Evolutionary conservation across 495 filamentous ascomycete species (phyloP).

Genomic region (Podospora anserina): DNA sequence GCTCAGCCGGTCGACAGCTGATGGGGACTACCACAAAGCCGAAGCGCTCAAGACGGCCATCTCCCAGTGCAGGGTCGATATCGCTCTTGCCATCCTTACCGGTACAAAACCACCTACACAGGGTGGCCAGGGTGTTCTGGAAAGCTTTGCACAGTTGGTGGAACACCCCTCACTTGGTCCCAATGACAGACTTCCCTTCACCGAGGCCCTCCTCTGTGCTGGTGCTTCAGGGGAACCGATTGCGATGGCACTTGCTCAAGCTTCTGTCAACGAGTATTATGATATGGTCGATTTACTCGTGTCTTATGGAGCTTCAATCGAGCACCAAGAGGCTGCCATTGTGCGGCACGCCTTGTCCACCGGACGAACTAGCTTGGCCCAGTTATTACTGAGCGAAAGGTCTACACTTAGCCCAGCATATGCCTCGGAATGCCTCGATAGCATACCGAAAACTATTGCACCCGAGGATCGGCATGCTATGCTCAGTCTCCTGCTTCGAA

Average conservation of each 20-base stretch:
- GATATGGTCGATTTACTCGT: constrained; percentile 48
- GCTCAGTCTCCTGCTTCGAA: constrained; percentile 38
- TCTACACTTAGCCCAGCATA: constrained; percentile 34
- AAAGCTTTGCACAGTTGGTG: constrained; percentile 41
- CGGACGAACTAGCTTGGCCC: constrained; percentile 38
- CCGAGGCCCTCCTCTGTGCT: constrained; percentile 46
- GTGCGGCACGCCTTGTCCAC: constrained; percentile 37
- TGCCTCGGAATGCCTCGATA: constrained; percentile 43
- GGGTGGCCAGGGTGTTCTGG: constrained; percentile 36
- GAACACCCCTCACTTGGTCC: constrained; percentile 39
- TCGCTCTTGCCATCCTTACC: constrained; percentile 45
- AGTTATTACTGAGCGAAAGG: constrained; percentile 37
- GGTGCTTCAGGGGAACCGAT: constrained; percentile 42
- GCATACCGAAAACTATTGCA: constrained; percentile 41
- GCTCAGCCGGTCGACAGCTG: constrained; percentile 43
- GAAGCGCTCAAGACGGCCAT: constrained; percentile 45
- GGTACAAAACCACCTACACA: constrained; percentile 38
- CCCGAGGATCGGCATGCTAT: constrained; percentile 43
- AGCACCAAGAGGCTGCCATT: constrained; percentile 41
- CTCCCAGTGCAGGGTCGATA: constrained; percentile 39
- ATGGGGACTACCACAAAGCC: constrained; percentile 43
- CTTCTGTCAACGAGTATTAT: constrained; percentile 38
- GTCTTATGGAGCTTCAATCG: constrained; percentile 44
- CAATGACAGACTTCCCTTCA: constrained; percentile 41
- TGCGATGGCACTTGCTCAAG: constrained; percentile 38